A percentile compares a stretch with the other conserved stretches of the same genome.
Evolutionary conservation across 2,329 filamentous ascomycete species (phyloP).

Genomic region (Salinomyces thailandicus): DNA sequence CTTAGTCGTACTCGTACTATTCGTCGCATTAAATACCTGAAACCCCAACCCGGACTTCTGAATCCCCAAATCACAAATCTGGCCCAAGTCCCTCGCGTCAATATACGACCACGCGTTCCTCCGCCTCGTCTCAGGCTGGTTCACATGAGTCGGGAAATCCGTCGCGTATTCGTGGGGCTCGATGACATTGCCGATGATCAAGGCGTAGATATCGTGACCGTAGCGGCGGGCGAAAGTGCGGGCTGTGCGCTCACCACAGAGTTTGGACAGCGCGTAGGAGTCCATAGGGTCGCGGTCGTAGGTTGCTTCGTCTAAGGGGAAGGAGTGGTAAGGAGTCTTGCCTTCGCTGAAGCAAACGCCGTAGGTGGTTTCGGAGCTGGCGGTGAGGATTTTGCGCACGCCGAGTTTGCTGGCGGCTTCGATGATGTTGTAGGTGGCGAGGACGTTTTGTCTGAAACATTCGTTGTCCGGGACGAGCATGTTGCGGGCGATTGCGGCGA

Average conservation of each 20-base stretch:
- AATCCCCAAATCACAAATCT: constrained; percentile 48
- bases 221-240: constrained; percentile 48
- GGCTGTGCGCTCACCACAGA: constrained; percentile 48
- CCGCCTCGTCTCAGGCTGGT: constrained; percentile 41
- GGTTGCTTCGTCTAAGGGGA: constrained; percentile 50
- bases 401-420: constrained; percentile 53
- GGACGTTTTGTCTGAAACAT: constrained; percentile 46
- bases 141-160: constrained; percentile 43
- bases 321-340: constrained; percentile 45
- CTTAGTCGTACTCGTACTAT: constrained; percentile 49
- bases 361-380: constrained; percentile 50
- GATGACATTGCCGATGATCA: constrained; percentile 52
- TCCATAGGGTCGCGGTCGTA: constrained; percentile 52
- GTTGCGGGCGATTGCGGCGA: constrained; percentile 49
- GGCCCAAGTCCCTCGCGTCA: constrained; percentile 50
- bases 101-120: constrained; percentile 54
- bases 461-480: constrained; percentile 53
- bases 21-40: constrained; percentile 55
- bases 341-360: constrained; percentile 53
- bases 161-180: constrained; percentile 50
- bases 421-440: constrained; percentile 51
- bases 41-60: constrained; percentile 47
- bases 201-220: constrained; percentile 47
- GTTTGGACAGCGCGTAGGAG: constrained; percentile 50
- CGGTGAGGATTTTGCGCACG: constrained; percentile 52